Percentiles rank a stretch among this genome's conserved stretches.
Evolutionary conservation across 2,329 filamentous ascomycete species (phyloP).

Genomic region (Aspergillus cejpii): DNA sequence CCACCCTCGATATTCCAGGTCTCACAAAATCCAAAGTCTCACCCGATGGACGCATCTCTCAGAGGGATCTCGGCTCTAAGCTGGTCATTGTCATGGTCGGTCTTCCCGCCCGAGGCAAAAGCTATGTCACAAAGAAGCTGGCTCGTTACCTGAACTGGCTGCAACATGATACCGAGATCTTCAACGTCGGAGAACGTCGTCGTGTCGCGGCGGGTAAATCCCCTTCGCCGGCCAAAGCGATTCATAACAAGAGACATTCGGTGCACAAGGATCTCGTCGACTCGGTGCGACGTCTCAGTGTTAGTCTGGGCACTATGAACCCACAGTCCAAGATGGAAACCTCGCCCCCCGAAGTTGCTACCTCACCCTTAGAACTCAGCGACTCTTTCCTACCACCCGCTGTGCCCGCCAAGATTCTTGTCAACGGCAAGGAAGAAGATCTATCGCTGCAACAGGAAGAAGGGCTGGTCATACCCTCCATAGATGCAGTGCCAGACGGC

Average conservation of each 20-base stretch:
- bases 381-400: conserved; percentile 36
- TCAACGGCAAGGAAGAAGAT: conserved; percentile 49
- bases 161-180: conserved; percentile 90
- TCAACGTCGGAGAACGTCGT: conserved; percentile 91
- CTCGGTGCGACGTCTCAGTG: conserved; percentile 41
- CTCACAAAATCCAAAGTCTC: conserved; percentile 93
- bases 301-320: conserved; percentile 29
- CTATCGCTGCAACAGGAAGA: conserved; percentile 13
- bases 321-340: conserved; percentile 17
- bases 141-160: conserved; percentile 94
- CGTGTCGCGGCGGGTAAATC: conserved; percentile 62
- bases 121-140: conserved; percentile 98
- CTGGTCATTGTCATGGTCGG: conserved; percentile 98
- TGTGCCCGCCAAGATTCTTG: conserved; percentile 49
- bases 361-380: conserved; percentile 22
- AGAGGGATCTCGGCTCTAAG: conserved; percentile 91
- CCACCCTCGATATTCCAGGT: conserved; percentile 92
- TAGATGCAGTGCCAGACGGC: conserved; percentile 19
- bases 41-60: conserved; percentile 87
- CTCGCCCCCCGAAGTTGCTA: conserved; percentile 14
- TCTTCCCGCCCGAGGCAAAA: conserved; percentile 89
- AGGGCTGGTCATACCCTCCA: conserved; percentile 23
- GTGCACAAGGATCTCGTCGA: conserved; percentile 40
- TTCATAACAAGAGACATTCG: conserved; percentile 19
- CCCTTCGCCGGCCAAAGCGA: conserved; percentile 22